These are phyloP conservation scores for Aspergillus leporis DNA, from an alignment of 495 filamentous ascomycete genomes.

Conservation along the genomic window DNA sequence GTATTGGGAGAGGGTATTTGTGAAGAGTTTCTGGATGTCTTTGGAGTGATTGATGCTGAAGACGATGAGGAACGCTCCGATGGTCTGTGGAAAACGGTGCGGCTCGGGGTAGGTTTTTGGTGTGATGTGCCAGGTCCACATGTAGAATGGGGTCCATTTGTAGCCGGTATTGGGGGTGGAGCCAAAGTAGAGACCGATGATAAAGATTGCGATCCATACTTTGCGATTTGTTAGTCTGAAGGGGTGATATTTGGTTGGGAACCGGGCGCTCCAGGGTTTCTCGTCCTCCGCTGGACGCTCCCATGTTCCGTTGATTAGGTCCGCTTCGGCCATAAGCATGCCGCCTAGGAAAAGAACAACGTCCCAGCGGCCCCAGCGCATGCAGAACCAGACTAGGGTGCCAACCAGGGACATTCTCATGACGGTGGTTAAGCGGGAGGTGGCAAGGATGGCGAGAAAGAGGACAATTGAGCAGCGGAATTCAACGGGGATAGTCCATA, in stretches of 20 bases:
- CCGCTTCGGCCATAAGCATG: conserved; percentile 59
- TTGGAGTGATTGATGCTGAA: conserved; percentile 54
- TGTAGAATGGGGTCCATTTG: conserved; percentile 48
- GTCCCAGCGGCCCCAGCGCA: conserved; percentile 59
- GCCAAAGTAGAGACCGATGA: conserved; percentile 44
- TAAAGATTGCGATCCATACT: conserved; percentile 54
- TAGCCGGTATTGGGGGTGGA: conserved; percentile 45
- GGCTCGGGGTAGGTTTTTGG: conserved; percentile 44
- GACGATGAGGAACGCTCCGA: conserved; percentile 58
- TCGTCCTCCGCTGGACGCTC: conserved; percentile 25
- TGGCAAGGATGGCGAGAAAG: conserved; percentile 59
- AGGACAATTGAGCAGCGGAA: conserved; percentile 65
- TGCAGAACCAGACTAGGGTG: conserved; percentile 53
- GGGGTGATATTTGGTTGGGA: conserved; percentile 28
- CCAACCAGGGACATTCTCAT: conserved; percentile 49
- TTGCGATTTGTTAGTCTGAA: conserved; percentile 45
- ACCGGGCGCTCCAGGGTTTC: conserved; percentile 25
- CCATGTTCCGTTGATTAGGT: conserved; percentile 51
- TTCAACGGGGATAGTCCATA: conserved; percentile 76
- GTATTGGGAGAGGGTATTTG: conserved; percentile 58
- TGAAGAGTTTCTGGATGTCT: conserved; percentile 55
- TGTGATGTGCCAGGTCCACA: conserved; percentile 42
- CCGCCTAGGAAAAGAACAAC: conserved; percentile 60
- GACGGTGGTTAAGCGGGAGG: conserved; percentile 48
- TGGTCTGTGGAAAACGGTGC: conserved; percentile 47